Percentiles rank a stretch among this genome's conserved stretches.
Evolutionary conservation across 192 early-diverging fungal genomes (phyloP).

Genomic region (Chytriomyces sp.): DNA sequence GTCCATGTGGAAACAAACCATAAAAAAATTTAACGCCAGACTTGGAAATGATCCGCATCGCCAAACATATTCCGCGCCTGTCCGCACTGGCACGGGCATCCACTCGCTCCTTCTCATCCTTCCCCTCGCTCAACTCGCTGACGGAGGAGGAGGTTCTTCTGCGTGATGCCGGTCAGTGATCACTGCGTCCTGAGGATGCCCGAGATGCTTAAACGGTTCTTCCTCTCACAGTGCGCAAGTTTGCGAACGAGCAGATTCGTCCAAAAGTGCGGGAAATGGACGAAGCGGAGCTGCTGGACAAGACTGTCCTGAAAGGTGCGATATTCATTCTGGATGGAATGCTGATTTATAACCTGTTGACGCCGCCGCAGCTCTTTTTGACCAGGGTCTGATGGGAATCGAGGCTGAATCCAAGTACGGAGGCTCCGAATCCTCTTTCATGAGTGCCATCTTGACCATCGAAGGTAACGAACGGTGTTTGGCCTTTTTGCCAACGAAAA

Average conservation of each 20-base stretch:
- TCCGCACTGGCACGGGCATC: not conserved
- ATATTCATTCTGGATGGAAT: slow-evolving; percentile 88
- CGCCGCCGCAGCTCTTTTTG: slow-evolving; percentile 4
- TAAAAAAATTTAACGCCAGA: too few species aligned
- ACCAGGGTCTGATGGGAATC: slow-evolving; percentile 80
- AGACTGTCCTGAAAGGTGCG: slow-evolving; percentile 75
- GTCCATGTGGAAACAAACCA: too few species aligned
- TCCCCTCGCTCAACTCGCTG: slow-evolving; percentile 76
- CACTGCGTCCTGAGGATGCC: not conserved
- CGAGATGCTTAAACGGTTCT: not conserved
- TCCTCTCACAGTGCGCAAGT: slow-evolving; percentile 68
- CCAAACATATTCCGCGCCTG: not conserved
- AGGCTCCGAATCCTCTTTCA: slow-evolving; percentile 82
- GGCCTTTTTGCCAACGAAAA: slow-evolving; percentile 9
- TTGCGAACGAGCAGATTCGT: slow-evolving; percentile 80
- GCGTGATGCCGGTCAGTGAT: slow-evolving; percentile 68
- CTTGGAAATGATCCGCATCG: not conserved
- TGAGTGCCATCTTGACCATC: slow-evolving; percentile 82
- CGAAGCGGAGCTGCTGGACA: slow-evolving; percentile 83
- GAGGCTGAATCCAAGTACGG: slow-evolving; percentile 80
- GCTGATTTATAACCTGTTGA: slow-evolving; percentile 4
- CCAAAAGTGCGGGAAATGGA: slow-evolving; percentile 92
- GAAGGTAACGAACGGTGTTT: slow-evolving; percentile 66
- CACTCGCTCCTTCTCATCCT: not conserved
- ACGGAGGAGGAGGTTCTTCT: slow-evolving; percentile 90